Evolutionary conservation across 441 rosid genomes (phyloP), one percentile per base, ranked within the genome.

Genomic region (Brassica balearica): DNA sequence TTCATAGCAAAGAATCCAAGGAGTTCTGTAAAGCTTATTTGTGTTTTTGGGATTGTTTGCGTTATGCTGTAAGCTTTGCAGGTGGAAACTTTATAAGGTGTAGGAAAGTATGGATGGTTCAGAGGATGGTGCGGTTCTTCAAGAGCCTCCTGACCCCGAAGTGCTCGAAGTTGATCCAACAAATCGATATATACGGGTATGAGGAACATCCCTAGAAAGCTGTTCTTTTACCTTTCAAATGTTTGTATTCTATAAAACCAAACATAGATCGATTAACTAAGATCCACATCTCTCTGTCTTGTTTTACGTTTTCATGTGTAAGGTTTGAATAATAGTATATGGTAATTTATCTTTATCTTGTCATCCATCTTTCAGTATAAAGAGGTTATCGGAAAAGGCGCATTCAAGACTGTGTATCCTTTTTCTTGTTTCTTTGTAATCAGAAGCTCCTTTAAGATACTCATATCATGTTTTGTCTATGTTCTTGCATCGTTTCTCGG

Each of bases 101-200:
- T 83, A 71, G 73, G 65, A 3, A 73, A 61, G 74, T 17, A 84
- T 85, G 82, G 93, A 87, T 71, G 77, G 85, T 77, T 79, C 82
- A 68, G 97, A 87, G 65, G 95, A 92, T 68, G 80, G 84, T 69
- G 79, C 82, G 8, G 76, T 80, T 2, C 82, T 83, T 72, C 82
- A 87, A 2, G 97, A 88, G 81, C 94, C 94, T 71, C 91, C 91
- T 62, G 97, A 92, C 83, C 89, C 94, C 2, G 88, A 92, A 43
- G 80, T 92, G 32, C 88, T 89, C 8, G 97, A 92, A 88, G 81
- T 83, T 41, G 97, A 92, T 87, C 96, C 97, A 74, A 89, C 97
- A 65, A 77, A 77, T 75, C 85, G 96, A 58, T 92, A 92, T 72
- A 85, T 84, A 46, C 83, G 92, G 90, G 97, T 91, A 88, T 69